These are phyloP conservation scores for Talaromyces ruber DNA, from an alignment of 495 filamentous ascomycete species.

Conservation along the genomic window DNA sequence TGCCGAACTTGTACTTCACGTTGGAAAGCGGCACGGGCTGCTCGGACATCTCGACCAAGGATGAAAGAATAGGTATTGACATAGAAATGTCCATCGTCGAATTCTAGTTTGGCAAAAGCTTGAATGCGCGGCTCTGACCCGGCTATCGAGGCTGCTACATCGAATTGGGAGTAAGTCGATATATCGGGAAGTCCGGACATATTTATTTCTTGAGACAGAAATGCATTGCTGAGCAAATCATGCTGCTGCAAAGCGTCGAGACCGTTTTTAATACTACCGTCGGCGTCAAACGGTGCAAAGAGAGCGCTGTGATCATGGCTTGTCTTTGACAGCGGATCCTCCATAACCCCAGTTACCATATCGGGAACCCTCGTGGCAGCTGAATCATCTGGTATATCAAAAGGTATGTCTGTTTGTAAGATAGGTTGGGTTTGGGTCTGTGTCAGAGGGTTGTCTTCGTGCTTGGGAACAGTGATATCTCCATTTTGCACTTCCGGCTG, in stretches of 20 bases:
- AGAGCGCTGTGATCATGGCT: conserved; percentile 15
- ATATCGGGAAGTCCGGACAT: conserved; percentile 7
- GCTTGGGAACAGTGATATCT: background rate
- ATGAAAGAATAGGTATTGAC: conserved; percentile 60
- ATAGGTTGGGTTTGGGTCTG: background rate
- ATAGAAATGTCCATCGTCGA: conserved; percentile 65
- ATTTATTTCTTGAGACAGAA: conserved; percentile 28
- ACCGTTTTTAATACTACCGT: conserved; percentile 23
- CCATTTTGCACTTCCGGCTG: background rate
- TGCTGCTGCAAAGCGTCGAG: conserved; percentile 33
- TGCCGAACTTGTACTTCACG: conserved; percentile 37
- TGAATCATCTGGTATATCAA: conserved; percentile 12
- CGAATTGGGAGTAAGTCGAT: conserved; percentile 7
- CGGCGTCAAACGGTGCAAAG: conserved; percentile 30
- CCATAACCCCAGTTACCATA: conserved; percentile 7
- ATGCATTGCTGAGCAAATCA: conserved; percentile 33
- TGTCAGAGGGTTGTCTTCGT: background rate
- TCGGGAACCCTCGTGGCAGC: conserved; percentile 7
- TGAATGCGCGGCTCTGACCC: conserved; percentile 44
- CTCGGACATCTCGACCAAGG: conserved; percentile 56
- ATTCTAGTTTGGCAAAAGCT: conserved; percentile 63
- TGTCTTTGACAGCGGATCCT: conserved; percentile 7
- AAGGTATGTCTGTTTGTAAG: conserved; percentile 6
- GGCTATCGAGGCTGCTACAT: conserved; percentile 25
- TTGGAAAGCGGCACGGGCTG: conserved; percentile 41